Evolutionary conservation across 148 eudicot species (phyloP), one percentile per base, ranked within the genome.

Genomic region (Diospyros lotus): DNA sequence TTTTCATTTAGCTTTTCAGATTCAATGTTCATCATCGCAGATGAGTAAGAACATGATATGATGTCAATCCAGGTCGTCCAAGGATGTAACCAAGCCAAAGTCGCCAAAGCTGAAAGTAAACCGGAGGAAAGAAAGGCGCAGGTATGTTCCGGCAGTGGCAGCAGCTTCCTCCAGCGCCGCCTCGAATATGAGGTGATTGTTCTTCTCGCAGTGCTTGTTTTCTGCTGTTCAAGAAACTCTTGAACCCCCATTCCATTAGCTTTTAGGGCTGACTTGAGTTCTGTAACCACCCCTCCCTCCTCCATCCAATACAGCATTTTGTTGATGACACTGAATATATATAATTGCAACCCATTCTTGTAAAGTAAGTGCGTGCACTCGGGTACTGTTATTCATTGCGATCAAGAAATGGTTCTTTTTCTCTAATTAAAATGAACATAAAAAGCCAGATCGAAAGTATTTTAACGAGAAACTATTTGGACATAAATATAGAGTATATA

Each of bases 21-120:
- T 50, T 48, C 48, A 28, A 28, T 28, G 70, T 14, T 66, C 42
- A 38, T 66, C 42, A 38, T 42, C 28, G 28, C 28, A 28, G 28
- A 28, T 28, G 28, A 28, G 28, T 28, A 28, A 28, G 28, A 28
- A 28, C 28, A 28, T 64, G 62, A 3, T 43, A 28, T 64, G 62
- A 3, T 43, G 46, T 45, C 10, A 46, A 10, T 28, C 7, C 40
- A 95, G 99, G 82, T 89, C 94, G 46, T 71, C 56, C 5, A 91
- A 79, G 80, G 93, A 86, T 74, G 80, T 73, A 40, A 93, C 99
- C 12, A 91, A 84, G 77, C 83, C 98, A 0, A 91, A 86, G 80
- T 88, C 98, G 1, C 97, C 99, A 4, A 89, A 85, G 73, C 64
- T 95, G 80, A 88, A 78, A 4, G 85, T 93, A 4, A 79, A 78